Base-by-base conservation (phyloP, 2,329 filamentous ascomycete genomes). In the Penicillium sp. region DNA sequence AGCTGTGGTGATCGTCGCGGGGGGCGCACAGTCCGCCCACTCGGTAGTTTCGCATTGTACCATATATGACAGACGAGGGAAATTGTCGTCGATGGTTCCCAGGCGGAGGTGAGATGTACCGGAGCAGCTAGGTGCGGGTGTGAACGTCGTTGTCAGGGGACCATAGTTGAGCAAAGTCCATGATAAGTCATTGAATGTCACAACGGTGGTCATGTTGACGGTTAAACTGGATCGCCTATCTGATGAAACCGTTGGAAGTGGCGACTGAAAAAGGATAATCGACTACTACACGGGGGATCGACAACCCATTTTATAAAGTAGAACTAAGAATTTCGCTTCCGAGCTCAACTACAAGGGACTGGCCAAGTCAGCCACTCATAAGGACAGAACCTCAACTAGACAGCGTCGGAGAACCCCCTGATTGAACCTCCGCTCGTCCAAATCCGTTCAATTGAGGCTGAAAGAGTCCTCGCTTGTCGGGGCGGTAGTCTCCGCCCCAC, bases 141-240 rank as follows among this genome's bases (percentile, higher is more conserved):
- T 48, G 45, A 48, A 48, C 19, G 45, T 48, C 16, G 45, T 48
- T 28, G 45, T 48, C 5, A 48, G 14, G 45, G 45, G 45, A 16
- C 45, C 45, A 16, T 48, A 48, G 16, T 48, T 48, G 45, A n/a
- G 26, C 14, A 48, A 48, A 26, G 26, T 48, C 45, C 45, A 48
- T 16, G 25, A n/a, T 16, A 14, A 8, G 7, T 11, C 16, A 26
- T 48, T 48, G 26, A 48, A 14, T 28, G 42, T 5, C 22, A 48
- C 26, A 13, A 30, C 10, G 45, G 45, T 48, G 14, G 26, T 30
- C 45, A 48, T 48, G 19, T 48, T 48, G 7, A 8, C 26, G 14
- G 45, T n/a, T 30, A 11, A 26, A 28, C 11, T 25, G 43, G 22
- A n/a, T 30, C 6, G 7, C 4, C 11, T 14, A 25, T 25, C 14